Evolutionary conservation across 176 grass and related monocot genomes (phyloP).

Genomic region (Canna indica): DNA sequence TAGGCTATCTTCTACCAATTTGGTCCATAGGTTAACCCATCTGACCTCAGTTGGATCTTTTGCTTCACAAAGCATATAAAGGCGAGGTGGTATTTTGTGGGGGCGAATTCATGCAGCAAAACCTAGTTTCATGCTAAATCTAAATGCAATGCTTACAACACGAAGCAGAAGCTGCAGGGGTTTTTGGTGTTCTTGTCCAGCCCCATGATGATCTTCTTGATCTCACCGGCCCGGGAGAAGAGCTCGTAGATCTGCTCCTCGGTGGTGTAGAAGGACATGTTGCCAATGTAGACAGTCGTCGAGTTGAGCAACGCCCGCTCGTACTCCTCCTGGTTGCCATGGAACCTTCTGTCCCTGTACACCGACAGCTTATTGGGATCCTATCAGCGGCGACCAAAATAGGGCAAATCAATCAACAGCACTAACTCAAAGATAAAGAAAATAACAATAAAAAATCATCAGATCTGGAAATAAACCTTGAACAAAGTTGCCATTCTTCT

Average conservation of each 20-base stretch:
- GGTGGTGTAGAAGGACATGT: constrained; percentile 98
- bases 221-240: constrained; percentile 84
- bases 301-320: constrained; percentile 61
- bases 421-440: neutral
- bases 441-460: neutral
- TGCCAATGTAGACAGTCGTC: constrained; percentile 78
- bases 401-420: neutral
- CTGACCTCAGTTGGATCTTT: no score
- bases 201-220: constrained; percentile 99
- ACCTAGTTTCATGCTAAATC: neutral
- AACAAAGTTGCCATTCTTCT: constrained; percentile 14
- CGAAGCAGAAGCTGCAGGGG: constrained; percentile 92
- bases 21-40: no score
- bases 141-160: constrained; percentile 32
- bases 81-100: neutral
- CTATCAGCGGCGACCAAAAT: constrained; percentile 13
- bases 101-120: neutral
- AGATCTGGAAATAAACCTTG: neutral
- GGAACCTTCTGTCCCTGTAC: constrained; percentile 88
- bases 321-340: constrained; percentile 82
- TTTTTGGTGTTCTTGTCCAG: constrained; percentile 91
- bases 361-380: constrained; percentile 78
- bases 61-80: neutral
- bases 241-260: constrained; percentile 96
- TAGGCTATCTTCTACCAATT: no score